A percentile compares a stretch with the other conserved stretches of the same genome.
Conservation (phyloP, 176 grass and related monocot species). For the barley (Hordeum vulgare) region MorexV3_pseudomolecules_assembly NC_058521.1:467568060-467568559, state of each 20-base stretch:
- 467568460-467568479: constrained; percentile 62
- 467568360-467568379: constrained; percentile 77
- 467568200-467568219: constrained; percentile 70
- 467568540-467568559: neutral
- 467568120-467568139: constrained; percentile 54
- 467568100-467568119: constrained; percentile 71
- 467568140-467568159: constrained; percentile 72
- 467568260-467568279: constrained; percentile 43
- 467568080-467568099: constrained; percentile 51
- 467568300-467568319: constrained; percentile 23
- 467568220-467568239: constrained; percentile 81
- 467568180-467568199: constrained; percentile 74
- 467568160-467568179: constrained; percentile 72
- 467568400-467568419: constrained; percentile 83
- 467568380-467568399: constrained; percentile 82
- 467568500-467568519: constrained; percentile 85
- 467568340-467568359: constrained; percentile 59
- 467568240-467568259: constrained; percentile 88
- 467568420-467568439: constrained; percentile 88
- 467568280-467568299: neutral
- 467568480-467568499: constrained; percentile 63
- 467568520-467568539: constrained; percentile 80
- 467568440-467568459: constrained; percentile 74
- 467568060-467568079: constrained; percentile 61
- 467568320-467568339: constrained; percentile 11